Evolutionary conservation across 257 asterid genomes (phyloP).

Genomic region (Petunia axillaris): DNA sequence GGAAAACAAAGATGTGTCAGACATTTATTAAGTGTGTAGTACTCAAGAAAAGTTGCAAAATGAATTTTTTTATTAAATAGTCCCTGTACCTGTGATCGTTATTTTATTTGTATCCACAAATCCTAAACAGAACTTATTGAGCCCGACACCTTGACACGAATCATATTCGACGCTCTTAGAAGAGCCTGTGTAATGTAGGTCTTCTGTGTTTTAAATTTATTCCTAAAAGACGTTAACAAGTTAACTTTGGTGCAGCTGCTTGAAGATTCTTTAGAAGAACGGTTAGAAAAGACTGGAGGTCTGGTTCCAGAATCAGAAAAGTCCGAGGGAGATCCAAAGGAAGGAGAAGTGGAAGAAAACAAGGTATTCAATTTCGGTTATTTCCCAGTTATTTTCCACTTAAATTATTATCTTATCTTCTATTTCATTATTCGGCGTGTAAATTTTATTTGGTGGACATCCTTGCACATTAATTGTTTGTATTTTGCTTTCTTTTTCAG

Average conservation of each 20-base stretch:
- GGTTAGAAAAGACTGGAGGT: slow-evolving; percentile 78
- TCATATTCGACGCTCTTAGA: background rate
- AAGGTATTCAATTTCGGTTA: slow-evolving; percentile 50
- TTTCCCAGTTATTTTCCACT: slow-evolving; percentile 1
- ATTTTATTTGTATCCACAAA: slow-evolving; percentile 16
- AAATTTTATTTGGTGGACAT: background rate
- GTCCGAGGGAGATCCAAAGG: slow-evolving; percentile 75
- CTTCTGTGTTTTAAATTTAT: slow-evolving; percentile 12
- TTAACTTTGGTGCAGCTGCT: slow-evolving; percentile 66
- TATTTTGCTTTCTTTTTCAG: slow-evolving; percentile 40
- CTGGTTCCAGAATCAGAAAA: slow-evolving; percentile 67
- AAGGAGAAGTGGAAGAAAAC: slow-evolving; percentile 82
- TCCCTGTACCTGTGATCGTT: background rate
- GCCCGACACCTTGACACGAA: background rate
- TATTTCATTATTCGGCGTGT: background rate
- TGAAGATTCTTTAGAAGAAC: slow-evolving; percentile 92
- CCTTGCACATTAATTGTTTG: slow-evolving; percentile 25
- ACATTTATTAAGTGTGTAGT: no score
- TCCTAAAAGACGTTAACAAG: slow-evolving; percentile 23
- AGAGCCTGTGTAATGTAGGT: background rate
- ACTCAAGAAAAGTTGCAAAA: no score
- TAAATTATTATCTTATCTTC: background rate
- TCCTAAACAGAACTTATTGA: slow-evolving; percentile 9
- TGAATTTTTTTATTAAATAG: background rate
- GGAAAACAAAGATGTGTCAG: no score